Conservation (phyloP, 148 eudicot genomes). For the Linanthus parryae region DNA sequence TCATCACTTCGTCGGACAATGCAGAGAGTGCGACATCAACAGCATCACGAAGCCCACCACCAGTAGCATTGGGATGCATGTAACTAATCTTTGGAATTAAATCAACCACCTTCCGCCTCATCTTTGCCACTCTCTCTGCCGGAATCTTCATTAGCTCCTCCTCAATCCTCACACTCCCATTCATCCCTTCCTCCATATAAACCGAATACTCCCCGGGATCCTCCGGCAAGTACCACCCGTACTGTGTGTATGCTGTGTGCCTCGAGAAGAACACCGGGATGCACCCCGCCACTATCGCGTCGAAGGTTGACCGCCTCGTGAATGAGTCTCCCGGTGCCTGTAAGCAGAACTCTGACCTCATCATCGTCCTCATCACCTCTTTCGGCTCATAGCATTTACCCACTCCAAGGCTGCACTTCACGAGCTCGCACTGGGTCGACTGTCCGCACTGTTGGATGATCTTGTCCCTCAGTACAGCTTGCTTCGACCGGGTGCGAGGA, state of each 20-base stretch:
- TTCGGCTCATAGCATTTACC: constrained; percentile 9
- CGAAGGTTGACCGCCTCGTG: constrained; percentile 18
- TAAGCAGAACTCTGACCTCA: constrained; percentile 8
- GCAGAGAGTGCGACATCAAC: constrained; percentile 11
- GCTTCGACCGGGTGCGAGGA: not conserved
- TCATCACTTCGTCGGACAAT: too few species aligned
- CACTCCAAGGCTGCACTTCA: constrained; percentile 5
- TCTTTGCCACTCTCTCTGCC: not conserved
- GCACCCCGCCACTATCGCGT: constrained; percentile 13
- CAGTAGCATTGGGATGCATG: constrained; percentile 4
- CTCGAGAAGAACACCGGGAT: constrained; percentile 17
- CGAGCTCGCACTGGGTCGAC: constrained; percentile 2
- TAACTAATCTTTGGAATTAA: constrained; percentile 11
- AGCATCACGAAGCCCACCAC: constrained; percentile 5
- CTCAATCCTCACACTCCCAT: not conserved
- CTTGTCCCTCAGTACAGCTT: constrained; percentile 3
- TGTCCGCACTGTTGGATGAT: constrained; percentile 6
- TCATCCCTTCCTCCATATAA: constrained; percentile 17
- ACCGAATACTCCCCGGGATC: constrained; percentile 51
- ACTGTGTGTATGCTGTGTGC: constrained; percentile 17
- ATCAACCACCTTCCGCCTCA: constrained; percentile 3
- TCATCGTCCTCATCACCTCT: constrained; percentile 4
- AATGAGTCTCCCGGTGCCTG: constrained; percentile 18
- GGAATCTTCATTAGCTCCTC: constrained; percentile 6
- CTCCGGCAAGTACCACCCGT: constrained; percentile 29